Conservation (phyloP, 192 early-diverging fungal genomes). For the Globomyces pollinis-pini region DNA sequence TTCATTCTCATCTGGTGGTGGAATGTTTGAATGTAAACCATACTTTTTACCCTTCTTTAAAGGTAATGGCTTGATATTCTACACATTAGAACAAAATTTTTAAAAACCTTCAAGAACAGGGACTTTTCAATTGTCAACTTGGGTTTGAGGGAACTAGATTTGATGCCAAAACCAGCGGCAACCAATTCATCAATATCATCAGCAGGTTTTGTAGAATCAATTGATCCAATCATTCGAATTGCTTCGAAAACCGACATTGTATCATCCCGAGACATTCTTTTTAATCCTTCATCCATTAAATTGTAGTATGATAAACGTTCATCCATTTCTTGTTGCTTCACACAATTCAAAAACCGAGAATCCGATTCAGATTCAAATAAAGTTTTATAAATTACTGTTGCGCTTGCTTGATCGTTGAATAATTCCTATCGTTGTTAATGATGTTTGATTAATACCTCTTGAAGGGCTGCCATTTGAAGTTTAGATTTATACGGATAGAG, state of each 20-base stretch:
- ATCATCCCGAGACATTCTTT: conserved; percentile 2
- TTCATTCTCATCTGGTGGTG: too few species aligned
- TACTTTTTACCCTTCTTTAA: not conserved
- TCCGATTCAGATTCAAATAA: conserved; percentile 35
- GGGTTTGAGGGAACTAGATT: not conserved
- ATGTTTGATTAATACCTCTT: conserved; percentile 14
- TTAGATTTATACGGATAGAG: conserved; percentile 34
- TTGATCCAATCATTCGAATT: not conserved
- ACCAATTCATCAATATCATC: conserved; percentile 1
- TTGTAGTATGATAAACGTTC: conserved; percentile 19
- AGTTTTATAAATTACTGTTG: conserved; percentile 30
- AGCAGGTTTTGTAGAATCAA: not conserved
- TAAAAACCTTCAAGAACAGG: not conserved
- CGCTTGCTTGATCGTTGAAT: conserved; percentile 38
- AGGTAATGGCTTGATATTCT: not conserved
- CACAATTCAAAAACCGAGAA: conserved; percentile 33
- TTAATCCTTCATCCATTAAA: conserved; percentile 10
- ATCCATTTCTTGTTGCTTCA: conserved; percentile 37
- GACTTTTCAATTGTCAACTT: not conserved
- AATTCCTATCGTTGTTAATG: conserved; percentile 22
- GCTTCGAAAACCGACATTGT: conserved; percentile 4
- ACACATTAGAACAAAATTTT: not conserved
- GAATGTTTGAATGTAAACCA: too few species aligned
- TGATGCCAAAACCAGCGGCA: not conserved
- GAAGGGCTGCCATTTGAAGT: conserved; percentile 22